phyloP scores from a whole-genome alignment of 2,329 filamentous ascomycete genomes.

The Fusarium citri region DNA sequence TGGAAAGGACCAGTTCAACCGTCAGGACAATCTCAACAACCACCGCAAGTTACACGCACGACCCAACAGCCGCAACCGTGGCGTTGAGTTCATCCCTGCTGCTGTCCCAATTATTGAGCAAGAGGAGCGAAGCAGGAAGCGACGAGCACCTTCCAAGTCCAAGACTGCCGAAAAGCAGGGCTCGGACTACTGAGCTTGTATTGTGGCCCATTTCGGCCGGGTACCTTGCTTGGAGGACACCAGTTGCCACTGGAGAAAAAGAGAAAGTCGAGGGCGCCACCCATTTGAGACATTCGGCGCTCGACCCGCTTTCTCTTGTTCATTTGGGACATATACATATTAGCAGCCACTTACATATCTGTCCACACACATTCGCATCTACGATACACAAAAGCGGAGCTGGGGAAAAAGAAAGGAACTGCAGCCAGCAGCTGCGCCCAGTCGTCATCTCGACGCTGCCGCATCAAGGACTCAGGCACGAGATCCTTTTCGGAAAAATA shows the following conservation, averaged over 20 bases:
- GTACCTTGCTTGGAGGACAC: constrained; percentile 41
- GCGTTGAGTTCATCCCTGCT: constrained; percentile 55
- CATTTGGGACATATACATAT: constrained; percentile 24
- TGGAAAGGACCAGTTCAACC: constrained; percentile 56
- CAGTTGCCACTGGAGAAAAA: constrained; percentile 23
- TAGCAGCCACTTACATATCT: constrained; percentile 32
- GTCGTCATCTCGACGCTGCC: constrained; percentile 15
- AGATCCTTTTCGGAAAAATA: constrained; percentile 15
- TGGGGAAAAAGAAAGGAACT: constrained; percentile 28
- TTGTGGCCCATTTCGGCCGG: constrained; percentile 21
- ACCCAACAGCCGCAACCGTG: constrained; percentile 55
- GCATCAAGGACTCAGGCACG: constrained; percentile 14
- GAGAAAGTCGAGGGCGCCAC: constrained; percentile 28
- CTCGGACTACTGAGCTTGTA: constrained; percentile 44
- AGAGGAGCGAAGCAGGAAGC: constrained; percentile 55
- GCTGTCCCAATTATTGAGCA: constrained; percentile 56
- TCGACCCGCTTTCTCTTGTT: constrained; percentile 19
- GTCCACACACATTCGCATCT: constrained; percentile 36
- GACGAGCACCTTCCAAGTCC: constrained; percentile 53
- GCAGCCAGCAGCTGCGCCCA: constrained; percentile 16
- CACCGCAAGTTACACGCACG: constrained; percentile 56
- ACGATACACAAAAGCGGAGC: constrained; percentile 29
- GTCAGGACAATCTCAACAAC: constrained; percentile 57
- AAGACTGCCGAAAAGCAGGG: constrained; percentile 50
- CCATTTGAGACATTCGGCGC: constrained; percentile 41